Percentiles rank a stretch among this genome's conserved stretches.
Conservation (phyloP, 495 filamentous ascomycete species). For the Chaetomium fimeti region DNA sequence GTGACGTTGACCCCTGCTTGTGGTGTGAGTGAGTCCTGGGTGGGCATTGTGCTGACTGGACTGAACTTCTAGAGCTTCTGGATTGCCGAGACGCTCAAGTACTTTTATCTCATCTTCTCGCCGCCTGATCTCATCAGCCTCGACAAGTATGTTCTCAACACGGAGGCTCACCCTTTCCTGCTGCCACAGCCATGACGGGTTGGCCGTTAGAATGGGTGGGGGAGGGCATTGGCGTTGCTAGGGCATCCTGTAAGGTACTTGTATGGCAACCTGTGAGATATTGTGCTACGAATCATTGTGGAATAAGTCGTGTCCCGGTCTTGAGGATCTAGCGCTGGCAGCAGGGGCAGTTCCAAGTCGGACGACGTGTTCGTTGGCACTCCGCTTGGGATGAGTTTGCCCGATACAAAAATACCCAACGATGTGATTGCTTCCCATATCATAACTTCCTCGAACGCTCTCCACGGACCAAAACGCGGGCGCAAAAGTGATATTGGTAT, state of each 20-base stretch:
- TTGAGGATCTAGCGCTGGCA: too few species aligned
- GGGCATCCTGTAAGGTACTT: too few species aligned
- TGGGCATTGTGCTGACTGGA: background rate
- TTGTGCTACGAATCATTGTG: too few species aligned
- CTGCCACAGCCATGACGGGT: slow-evolving; percentile 39
- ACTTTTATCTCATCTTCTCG: slow-evolving; percentile 77
- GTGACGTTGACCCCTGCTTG: background rate
- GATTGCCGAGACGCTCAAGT: slow-evolving; percentile 53
- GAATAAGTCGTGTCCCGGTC: too few species aligned
- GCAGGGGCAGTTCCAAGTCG: too few species aligned
- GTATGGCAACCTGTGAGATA: too few species aligned
- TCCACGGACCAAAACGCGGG: background rate
- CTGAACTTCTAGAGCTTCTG: slow-evolving; percentile 46
- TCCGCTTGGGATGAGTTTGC: too few species aligned
- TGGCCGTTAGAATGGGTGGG: background rate
- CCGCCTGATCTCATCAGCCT: slow-evolving; percentile 68
- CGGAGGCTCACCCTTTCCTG: slow-evolving; percentile 75
- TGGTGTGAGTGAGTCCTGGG: background rate
- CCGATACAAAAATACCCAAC: too few species aligned
- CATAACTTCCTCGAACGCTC: background rate
- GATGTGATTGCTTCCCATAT: too few species aligned
- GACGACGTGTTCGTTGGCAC: too few species aligned
- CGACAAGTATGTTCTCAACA: slow-evolving; percentile 80
- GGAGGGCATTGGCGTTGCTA: background rate
- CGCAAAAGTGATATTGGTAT: slow-evolving; percentile 8